Evolutionary conservation across 768 basidiomycete genomes (phyloP), one percentile per base, ranked within the genome.

Genomic region (Amanita pseudoporphyria): DNA sequence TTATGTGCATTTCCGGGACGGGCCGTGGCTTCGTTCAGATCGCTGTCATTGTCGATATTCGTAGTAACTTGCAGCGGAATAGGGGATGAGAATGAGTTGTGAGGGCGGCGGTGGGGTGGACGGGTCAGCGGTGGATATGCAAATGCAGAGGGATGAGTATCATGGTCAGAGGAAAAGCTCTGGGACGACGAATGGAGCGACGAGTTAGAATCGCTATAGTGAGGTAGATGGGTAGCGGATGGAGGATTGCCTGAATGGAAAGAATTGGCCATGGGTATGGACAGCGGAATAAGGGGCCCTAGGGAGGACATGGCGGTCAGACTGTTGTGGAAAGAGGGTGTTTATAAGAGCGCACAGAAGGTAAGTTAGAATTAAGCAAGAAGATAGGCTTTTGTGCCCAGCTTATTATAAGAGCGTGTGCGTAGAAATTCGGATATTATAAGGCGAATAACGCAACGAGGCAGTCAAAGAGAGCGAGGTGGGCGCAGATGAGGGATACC

Each of bases 11-110:
- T 73, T 3, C 68, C 61, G 1, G 76, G 76, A 7, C 73, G 63
- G 10, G 76, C 74, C 7, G 76, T 77, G 47, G 65, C 65, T 52
- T 77, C 74, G 50, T 71, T 71, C 3, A 67, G 70, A 53, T 71
- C 71, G 26, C 67, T 66, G 36, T 73, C 72, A 30, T 64, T 60
- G 1, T 64, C 56, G n/a, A 69, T 58, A 38, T 67, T 60, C 9
- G 70, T 74, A 33, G 67, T 66, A 16, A 74, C 71, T 51, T 71
- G 69, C 0, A 64, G 64, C 0, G 64, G 53, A 42, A 51, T 52
- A 45, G 59, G 52, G 30, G 56, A 60, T 22, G 62, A 49, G 26
- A 61, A 59, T 30, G 58, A 53, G n/a, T 41, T 26, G 54, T 52
- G 54, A 3, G 55, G 54, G 39, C 59, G 58, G 13, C 59, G 51